phyloP scores from a whole-genome alignment of 2,329 filamentous ascomycete genomes.

The Fusarium incarnatum region DNA sequence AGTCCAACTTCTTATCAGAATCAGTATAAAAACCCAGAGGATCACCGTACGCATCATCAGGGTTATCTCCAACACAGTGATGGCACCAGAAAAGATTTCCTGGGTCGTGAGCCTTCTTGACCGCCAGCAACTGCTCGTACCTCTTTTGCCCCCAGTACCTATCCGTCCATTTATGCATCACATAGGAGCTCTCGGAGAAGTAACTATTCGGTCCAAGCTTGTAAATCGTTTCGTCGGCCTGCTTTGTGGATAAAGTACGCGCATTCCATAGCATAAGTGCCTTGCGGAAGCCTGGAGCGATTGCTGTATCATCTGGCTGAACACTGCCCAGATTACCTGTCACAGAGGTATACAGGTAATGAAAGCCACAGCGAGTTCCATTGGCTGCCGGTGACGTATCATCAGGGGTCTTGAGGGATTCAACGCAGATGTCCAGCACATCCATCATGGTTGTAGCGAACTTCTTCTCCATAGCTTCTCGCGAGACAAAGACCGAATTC shows the following conservation, averaged over 20 bases:
- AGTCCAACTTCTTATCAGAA: background rate
- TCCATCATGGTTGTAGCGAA: constrained; percentile 13
- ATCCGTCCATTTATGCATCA: constrained; percentile 9
- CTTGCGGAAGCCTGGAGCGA: background rate
- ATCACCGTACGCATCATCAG: background rate
- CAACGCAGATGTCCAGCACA: background rate
- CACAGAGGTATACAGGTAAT: constrained; percentile 4
- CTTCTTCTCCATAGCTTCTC: background rate
- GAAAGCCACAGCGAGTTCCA: background rate
- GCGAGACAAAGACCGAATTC: constrained; percentile 10
- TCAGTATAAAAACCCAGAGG: background rate
- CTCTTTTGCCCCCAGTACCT: constrained; percentile 7
- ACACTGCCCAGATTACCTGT: background rate
- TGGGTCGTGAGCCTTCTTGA: constrained; percentile 3
- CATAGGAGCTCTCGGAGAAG: constrained; percentile 16
- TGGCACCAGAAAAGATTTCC: constrained; percentile 8
- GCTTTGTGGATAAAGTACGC: background rate
- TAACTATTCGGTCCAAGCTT: constrained; percentile 3
- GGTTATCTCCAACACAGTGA: constrained; percentile 12
- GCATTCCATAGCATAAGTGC: constrained; percentile 12
- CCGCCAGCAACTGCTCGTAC: constrained; percentile 3
- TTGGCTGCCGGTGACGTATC: background rate
- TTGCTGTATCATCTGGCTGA: background rate
- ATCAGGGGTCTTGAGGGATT: background rate
- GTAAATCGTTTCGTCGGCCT: background rate